Conservation (phyloP, 164 flowering plant species). For the Amborella trichopoda region DNA sequence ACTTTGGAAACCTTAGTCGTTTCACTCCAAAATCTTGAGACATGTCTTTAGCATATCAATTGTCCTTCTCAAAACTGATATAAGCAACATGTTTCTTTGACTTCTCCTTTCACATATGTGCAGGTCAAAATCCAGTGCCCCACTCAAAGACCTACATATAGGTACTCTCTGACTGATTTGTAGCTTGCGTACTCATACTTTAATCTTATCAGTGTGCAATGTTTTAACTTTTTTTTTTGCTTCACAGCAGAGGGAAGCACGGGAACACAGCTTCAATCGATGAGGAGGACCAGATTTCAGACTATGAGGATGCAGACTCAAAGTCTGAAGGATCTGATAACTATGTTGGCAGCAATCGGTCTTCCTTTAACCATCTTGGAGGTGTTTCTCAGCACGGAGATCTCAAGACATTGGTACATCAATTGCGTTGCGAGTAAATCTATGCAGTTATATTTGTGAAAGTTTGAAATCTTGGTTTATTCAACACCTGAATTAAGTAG, state of each 20-base stretch:
- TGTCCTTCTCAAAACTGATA: too few relatives aligned
- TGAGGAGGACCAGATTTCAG: conserved; percentile 18
- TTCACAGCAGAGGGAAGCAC: conserved; percentile 31
- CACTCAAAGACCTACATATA: conserved; percentile 27
- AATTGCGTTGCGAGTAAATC: too few relatives aligned
- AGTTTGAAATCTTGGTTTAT: too few relatives aligned
- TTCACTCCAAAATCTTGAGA: too few relatives aligned
- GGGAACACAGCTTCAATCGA: conserved; percentile 17
- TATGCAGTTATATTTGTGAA: too few relatives aligned
- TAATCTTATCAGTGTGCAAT: neutral
- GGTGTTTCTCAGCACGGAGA: conserved; percentile 26
- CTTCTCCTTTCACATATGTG: conserved; percentile 4
- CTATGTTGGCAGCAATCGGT: conserved; percentile 17
- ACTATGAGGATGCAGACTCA: conserved; percentile 22
- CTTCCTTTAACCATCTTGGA: conserved; percentile 32
- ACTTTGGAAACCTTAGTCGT: too few relatives aligned
- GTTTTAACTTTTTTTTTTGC: conserved; percentile 4
- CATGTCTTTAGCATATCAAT: too few relatives aligned
- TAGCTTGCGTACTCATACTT: neutral
- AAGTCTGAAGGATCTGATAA: conserved; percentile 42
- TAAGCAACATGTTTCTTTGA: too few relatives aligned
- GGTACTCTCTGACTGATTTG: conserved; percentile 15
- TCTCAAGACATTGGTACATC: too few relatives aligned
- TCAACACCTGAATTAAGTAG: too few relatives aligned
- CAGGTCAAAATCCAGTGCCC: conserved; percentile 56